Conservation (phyloP, 441 rosid species). For the Aquilaria agallochum region DNA sequence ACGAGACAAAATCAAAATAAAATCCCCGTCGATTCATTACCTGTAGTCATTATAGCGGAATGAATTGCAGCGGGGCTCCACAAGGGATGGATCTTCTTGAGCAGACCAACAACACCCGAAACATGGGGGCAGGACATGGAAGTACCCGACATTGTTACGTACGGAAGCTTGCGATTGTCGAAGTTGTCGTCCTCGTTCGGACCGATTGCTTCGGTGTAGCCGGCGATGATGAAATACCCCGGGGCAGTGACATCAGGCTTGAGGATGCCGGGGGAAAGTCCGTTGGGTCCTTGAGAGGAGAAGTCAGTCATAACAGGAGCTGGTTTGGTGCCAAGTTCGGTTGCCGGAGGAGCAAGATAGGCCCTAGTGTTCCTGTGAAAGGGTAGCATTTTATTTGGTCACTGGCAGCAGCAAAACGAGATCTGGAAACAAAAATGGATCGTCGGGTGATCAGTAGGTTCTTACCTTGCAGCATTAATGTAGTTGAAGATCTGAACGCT, state of each 20-base stretch:
- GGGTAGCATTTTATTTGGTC: too few relatives aligned
- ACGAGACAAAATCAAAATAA: too few relatives aligned
- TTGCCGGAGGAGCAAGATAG: conserved; percentile 23
- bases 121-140: conserved; percentile 76
- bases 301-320: conserved; percentile 55
- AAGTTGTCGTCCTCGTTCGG: conserved; percentile 13
- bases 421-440: too few relatives aligned
- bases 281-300: conserved; percentile 60
- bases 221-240: conserved; percentile 53
- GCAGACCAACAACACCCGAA: conserved; percentile 53
- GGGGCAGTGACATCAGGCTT: conserved; percentile 77
- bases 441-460: background rate
- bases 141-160: conserved; percentile 36
- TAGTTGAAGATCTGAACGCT: conserved; percentile 31
- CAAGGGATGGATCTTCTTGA: conserved; percentile 38
- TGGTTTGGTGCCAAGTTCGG: conserved; percentile 21
- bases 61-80: conserved; percentile 63
- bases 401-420: too few relatives aligned
- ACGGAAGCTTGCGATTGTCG: conserved; percentile 34
- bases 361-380: conserved; percentile 38
- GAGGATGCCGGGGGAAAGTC: conserved; percentile 41
- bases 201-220: conserved; percentile 24
- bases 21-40: conserved; percentile 11
- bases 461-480: conserved; percentile 32
- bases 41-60: conserved; percentile 67